Percentiles rank a stretch among this genome's conserved stretches.
Evolutionary conservation across 352 stramenopile genomes (phyloP).

Genomic region (Globisporangium iwayamae): DNA sequence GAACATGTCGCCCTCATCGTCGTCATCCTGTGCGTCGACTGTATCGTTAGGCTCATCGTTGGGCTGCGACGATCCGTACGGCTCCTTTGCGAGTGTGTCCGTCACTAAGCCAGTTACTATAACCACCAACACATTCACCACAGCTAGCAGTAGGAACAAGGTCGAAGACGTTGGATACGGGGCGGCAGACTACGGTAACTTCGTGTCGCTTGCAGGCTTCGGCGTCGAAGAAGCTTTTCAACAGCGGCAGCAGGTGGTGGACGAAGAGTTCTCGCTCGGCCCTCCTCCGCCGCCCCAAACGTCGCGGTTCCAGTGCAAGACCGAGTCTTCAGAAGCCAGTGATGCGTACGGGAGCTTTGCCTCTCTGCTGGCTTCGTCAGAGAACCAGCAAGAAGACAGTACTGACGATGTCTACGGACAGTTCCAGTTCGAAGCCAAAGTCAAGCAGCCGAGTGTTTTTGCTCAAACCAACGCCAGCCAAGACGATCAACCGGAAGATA

Average conservation of each 20-base stretch:
- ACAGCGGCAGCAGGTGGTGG: neutral
- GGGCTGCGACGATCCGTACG: constrained; percentile 20
- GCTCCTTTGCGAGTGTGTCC: constrained; percentile 23
- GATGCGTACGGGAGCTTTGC: constrained; percentile 38
- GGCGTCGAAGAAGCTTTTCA: neutral
- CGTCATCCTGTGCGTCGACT: constrained; percentile 1
- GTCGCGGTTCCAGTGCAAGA: constrained; percentile 3
- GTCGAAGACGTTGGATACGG: neutral
- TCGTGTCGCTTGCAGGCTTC: constrained; percentile 23
- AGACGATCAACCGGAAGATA: neutral
- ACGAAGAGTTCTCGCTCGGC: constrained; percentile 18
- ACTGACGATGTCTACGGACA: constrained; percentile 12
- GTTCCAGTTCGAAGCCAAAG: constrained; percentile 17
- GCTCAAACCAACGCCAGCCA: neutral
- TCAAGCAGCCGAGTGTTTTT: constrained; percentile 2
- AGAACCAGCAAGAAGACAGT: neutral
- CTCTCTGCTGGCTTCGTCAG: constrained; percentile 18
- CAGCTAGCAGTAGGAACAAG: neutral
- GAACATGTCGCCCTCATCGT: neutral
- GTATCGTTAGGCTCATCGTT: neutral
- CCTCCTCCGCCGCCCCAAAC: constrained; percentile 19
- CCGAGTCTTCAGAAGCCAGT: neutral
- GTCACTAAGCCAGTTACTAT: constrained; percentile 4
- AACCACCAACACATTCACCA: neutral
- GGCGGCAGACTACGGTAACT: constrained; percentile 40